Base-by-base conservation (phyloP, 768 basidiomycete genomes). In the Filobasidium wieringae region DNA sequence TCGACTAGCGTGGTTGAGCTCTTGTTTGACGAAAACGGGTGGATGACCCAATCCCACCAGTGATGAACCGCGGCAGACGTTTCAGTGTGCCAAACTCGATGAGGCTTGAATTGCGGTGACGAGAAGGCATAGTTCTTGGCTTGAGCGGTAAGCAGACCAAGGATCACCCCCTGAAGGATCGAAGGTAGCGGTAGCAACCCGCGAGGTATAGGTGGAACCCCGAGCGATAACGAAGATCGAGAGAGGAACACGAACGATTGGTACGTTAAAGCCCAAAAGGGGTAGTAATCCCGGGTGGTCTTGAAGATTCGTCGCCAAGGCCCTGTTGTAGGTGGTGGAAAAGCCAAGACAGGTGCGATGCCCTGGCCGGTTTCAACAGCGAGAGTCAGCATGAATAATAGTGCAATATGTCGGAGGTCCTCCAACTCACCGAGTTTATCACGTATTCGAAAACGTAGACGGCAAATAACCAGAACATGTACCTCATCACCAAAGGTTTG, bases 271-370 rank as follows among this genome's bases (percentile, higher is more conserved):
- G 63, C 64, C 87, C 90, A 95, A 37, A 93, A 80, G 1, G 91
- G 91, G 74, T 96, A 96, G 70, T 91, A 97, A 68, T 96, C 93
- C 34, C 89, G 80, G 19, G 90, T 78, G 1, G 82, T 83, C 66
- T 87, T 82, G 57, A 97, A 87, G 59, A 96, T 79, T 68, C 79
- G 81, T 68, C 83, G 81, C 51, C 93, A 77, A 12, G 88, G 51
- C 7, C 81, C 79, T 0, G 77, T 69, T 0, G 80, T 78, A 0
- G 92, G 91, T 11, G 93, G 80, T 5, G 88, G 84, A 69, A 92
- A 97, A 5, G 96, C 71, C 17, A 97, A 77, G 0, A 90, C 93
- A 0, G 93, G 92, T 17, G 88, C 80, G 7, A 96, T 82, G 31
- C 93, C 93, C 83, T 89, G 59, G 11, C n/a, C n/a, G n/a, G n/a